Evolutionary conservation across 352 stramenopile species (phyloP).

Genomic region (Globisporangium cylindrosporum): DNA sequence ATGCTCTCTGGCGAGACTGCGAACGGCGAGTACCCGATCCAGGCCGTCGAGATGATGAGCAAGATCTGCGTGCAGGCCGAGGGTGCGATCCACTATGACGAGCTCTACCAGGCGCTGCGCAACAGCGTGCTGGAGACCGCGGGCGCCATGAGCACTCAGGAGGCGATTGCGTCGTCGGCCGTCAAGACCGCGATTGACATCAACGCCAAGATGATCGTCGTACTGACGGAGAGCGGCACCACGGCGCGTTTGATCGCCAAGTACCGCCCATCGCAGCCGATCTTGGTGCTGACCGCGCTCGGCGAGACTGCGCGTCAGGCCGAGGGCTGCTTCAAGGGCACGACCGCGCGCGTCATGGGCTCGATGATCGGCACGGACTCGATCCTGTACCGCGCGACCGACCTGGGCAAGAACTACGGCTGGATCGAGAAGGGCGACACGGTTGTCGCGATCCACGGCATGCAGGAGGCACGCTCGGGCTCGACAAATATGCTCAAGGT

Average conservation of each 20-base stretch:
- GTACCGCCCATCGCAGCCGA: slow-evolving; percentile 87
- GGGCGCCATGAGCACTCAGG: slow-evolving; percentile 77
- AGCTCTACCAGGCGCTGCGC: slow-evolving; percentile 77
- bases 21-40: slow-evolving; percentile 95
- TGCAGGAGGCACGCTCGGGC: slow-evolving; percentile 83
- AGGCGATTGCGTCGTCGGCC: slow-evolving; percentile 95
- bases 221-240: slow-evolving; percentile 94
- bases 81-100: slow-evolving; percentile 88
- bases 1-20: slow-evolving; percentile 99
- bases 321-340: slow-evolving; percentile 67
- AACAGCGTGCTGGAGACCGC: slow-evolving; percentile 67
- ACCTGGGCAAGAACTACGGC: slow-evolving; percentile 84
- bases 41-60: slow-evolving; percentile 95
- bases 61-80: slow-evolving; percentile 92
- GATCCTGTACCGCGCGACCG: slow-evolving; percentile 86
- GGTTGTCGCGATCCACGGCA: slow-evolving; percentile 88
- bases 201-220: slow-evolving; percentile 95
- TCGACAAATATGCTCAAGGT: slow-evolving; percentile 93
- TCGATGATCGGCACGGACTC: slow-evolving; percentile 90
- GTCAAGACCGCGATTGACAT: slow-evolving; percentile 98
- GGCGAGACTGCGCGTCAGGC: slow-evolving; percentile 58
- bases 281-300: slow-evolving; percentile 80
- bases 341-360: slow-evolving; percentile 66
- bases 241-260: slow-evolving; percentile 95
- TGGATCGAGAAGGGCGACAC: slow-evolving; percentile 88